Base-by-base conservation (phyloP, 139 green algal species). In the Chlorella sp. region DNA sequence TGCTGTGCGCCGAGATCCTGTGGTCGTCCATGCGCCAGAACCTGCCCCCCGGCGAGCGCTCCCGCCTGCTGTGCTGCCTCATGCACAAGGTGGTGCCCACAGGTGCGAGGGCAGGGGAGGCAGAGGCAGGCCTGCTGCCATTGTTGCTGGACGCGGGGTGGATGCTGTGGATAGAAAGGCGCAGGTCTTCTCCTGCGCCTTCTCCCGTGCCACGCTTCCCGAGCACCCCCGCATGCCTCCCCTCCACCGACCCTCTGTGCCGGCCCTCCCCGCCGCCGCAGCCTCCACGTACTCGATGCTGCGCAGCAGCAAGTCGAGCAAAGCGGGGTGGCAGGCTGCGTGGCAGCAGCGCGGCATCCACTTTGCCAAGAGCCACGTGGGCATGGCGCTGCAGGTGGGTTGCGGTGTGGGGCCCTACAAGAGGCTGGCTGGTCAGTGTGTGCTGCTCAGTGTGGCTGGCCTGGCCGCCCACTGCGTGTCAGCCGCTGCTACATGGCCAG, bases 1-100 rank as follows among this genome's bases (percentile, higher is more conserved):
- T 95, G 56, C 86, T 91, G 44, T 85, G 89, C 67, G 88, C 92
- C 41, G 91, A 94, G 84, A 80, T 84, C 24, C 68, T 94, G 73
- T 87, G 73, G 67, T 75, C 74, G 48, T 81, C 84, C 22, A 76
- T 90, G 60, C 62, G 58, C 28, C 85, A 85, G 56, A 78, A 48
- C 36, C 75, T 58, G 43, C 64, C 32, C 24, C 58, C 82, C 11
- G 88, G 76, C 24, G 20, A 30, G 60, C 77, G 68, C 44, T 84
- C 60, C 77, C 79, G 74, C 62, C 84, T 93, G 76, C 58, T 92
- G 56, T 84, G 87, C 56, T 86, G 78, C 44, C 86, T 93, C 85
- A 88, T 93, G 26, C 87, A 93, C 83, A 54, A 80, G 54, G 90
- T 91, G 20, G 70, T 67, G 48, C 84, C 87, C 13, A n/a, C 24